Percentiles rank a stretch among this genome's conserved stretches.
Evolutionary conservation across 495 filamentous ascomycete species (phyloP).

Genomic region (Podospora anserina): DNA sequence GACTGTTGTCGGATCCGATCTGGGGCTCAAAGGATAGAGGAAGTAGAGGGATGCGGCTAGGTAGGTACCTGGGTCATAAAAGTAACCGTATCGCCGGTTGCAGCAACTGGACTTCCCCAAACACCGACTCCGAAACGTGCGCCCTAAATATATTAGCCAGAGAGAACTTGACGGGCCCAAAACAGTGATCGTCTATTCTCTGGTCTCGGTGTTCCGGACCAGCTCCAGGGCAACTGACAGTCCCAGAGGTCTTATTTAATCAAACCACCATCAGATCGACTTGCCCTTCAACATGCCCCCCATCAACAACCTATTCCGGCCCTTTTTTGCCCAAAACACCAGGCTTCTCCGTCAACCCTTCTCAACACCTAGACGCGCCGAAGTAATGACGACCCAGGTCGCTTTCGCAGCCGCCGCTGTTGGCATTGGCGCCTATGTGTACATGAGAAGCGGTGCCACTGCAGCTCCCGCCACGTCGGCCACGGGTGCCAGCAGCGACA

Average conservation of each 20-base stretch:
- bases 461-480: conserved; percentile 19
- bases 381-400: conserved; percentile 29
- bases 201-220: conserved; percentile 30
- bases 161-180: background rate
- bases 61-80: background rate
- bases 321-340: conserved; percentile 10
- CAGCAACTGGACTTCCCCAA: conserved; percentile 35
- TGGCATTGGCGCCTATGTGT: conserved; percentile 28
- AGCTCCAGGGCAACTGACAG: background rate
- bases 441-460: conserved; percentile 8
- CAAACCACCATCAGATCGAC: background rate
- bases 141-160: conserved; percentile 21
- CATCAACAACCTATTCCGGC: conserved; percentile 6
- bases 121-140: conserved; percentile 23
- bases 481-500: conserved; percentile 4
- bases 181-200: conserved; percentile 5
- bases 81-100: background rate
- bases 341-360: background rate
- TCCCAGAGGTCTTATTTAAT: background rate
- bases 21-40: background rate
- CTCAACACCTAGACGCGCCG: conserved; percentile 15
- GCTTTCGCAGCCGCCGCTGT: conserved; percentile 30
- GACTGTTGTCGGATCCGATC: background rate
- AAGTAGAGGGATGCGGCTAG: background rate
- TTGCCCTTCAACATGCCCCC: conserved; percentile 17